A percentile compares a stretch with the other conserved stretches of the same genome.
Conservation (phyloP, 176 grass and related monocot species). For the Oryza rufipogon region DNA sequence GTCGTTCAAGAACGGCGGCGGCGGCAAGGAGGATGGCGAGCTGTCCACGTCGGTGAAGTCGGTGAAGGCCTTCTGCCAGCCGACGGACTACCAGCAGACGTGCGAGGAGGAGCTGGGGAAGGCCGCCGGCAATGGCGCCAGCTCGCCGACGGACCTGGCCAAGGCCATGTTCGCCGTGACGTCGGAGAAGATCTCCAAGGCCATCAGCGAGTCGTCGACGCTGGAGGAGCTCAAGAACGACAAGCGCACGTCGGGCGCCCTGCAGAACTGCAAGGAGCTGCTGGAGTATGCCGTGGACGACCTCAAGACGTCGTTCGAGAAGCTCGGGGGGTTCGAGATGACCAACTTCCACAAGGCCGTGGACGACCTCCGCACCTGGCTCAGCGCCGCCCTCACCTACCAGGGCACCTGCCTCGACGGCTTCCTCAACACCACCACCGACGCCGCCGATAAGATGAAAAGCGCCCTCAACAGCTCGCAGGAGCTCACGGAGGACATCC, state of each 20-base stretch:
- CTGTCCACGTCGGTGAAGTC: conserved; percentile 62
- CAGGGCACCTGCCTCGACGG: conserved; percentile 87
- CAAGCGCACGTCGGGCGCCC: conserved; percentile 60
- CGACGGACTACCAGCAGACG: conserved; percentile 67
- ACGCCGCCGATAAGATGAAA: conserved; percentile 66
- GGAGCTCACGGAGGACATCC: conserved; percentile 83
- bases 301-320: conserved; percentile 55
- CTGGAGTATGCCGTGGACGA: conserved; percentile 82
- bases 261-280: conserved; percentile 76
- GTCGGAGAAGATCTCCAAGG: conserved; percentile 53
- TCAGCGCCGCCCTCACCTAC: conserved; percentile 74
- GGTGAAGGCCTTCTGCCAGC: conserved; percentile 66
- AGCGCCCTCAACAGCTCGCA: conserved; percentile 61
- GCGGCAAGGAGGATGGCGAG: neutral
- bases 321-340: conserved; percentile 68
- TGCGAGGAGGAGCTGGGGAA: conserved; percentile 69
- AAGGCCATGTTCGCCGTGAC: conserved; percentile 69
- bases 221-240: conserved; percentile 65
- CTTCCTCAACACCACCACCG: conserved; percentile 62
- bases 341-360: conserved; percentile 62
- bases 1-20: conserved; percentile 42
- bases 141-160: conserved; percentile 44
- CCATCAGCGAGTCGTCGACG: conserved; percentile 54
- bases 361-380: conserved; percentile 82
- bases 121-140: conserved; percentile 44